Evolutionary conservation across 345 rosid genomes (phyloP).

Genomic region (Sonneratia alba): DNA sequence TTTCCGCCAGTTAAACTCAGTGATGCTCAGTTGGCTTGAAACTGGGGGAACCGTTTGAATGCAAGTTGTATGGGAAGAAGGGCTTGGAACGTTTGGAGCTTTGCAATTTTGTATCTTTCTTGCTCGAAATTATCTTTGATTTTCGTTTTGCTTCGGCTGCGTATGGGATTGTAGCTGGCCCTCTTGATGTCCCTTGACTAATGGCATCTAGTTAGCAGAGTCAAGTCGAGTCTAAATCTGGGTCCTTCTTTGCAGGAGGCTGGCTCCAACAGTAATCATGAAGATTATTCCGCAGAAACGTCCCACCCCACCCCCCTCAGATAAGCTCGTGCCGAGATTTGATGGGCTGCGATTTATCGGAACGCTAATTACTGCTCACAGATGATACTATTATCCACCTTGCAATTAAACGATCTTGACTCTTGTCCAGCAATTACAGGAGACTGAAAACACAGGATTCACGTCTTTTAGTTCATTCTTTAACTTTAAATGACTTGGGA

Average conservation of each 20-base stretch:
- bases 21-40: too few species aligned
- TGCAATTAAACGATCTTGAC: background rate
- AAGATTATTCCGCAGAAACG: constrained; percentile 8
- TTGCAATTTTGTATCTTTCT: too few species aligned
- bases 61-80: too few species aligned
- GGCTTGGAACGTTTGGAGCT: too few species aligned
- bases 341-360: constrained; percentile 83
- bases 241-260: background rate
- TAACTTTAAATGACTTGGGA: background rate
- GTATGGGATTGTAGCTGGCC: too few species aligned
- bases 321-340: constrained; percentile 70
- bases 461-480: background rate
- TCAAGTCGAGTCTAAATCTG: too few species aligned
- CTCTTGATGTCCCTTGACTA: too few species aligned
- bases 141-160: too few species aligned
- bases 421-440: background rate
- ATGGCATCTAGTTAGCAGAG: too few species aligned
- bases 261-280: background rate
- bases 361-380: constrained; percentile 80
- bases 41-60: too few species aligned
- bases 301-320: constrained; percentile 16
- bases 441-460: background rate
- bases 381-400: constrained; percentile 21
- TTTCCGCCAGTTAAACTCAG: too few species aligned
- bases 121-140: too few species aligned